These are phyloP conservation scores for Backusella macrospora DNA, from an alignment of 192 early-diverging fungal genomes.

Conservation along the genomic window DNA sequence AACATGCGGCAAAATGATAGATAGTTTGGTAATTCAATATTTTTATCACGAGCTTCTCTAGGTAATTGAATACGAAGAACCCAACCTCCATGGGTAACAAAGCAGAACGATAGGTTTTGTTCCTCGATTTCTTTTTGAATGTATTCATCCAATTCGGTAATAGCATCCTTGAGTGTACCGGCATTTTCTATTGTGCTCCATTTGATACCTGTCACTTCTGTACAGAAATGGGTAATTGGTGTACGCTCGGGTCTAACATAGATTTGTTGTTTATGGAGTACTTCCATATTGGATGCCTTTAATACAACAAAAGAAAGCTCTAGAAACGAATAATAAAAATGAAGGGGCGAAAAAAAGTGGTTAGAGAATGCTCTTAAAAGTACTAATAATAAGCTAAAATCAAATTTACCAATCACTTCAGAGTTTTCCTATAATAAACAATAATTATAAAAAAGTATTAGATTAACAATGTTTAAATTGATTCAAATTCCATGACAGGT, in stretches of 20 bases:
- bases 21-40: slow-evolving; percentile 58
- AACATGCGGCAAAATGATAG: slow-evolving; percentile 65
- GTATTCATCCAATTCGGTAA: slow-evolving; percentile 52
- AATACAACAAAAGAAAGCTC: slow-evolving; percentile 59
- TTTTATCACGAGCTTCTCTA: slow-evolving; percentile 66
- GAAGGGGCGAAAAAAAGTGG: background rate
- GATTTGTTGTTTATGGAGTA: slow-evolving; percentile 47
- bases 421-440: slow-evolving; percentile 50
- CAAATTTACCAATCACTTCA: slow-evolving; percentile 50
- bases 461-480: background rate
- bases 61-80: slow-evolving; percentile 71
- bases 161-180: slow-evolving; percentile 58
- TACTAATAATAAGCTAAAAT: background rate
- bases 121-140: slow-evolving; percentile 54
- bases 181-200: slow-evolving; percentile 54
- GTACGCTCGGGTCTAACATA: slow-evolving; percentile 56
- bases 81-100: slow-evolving; percentile 76
- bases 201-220: slow-evolving; percentile 61
- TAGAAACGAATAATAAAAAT: slow-evolving; percentile 5
- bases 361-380: background rate
- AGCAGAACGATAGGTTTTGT: slow-evolving; percentile 58
- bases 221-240: slow-evolving; percentile 61
- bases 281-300: slow-evolving; percentile 45
- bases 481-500: background rate
- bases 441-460: background rate